These are phyloP conservation scores for Colletotrichum shisoi DNA, from an alignment of 2,329 filamentous ascomycete species.

Conservation along the genomic window DNA sequence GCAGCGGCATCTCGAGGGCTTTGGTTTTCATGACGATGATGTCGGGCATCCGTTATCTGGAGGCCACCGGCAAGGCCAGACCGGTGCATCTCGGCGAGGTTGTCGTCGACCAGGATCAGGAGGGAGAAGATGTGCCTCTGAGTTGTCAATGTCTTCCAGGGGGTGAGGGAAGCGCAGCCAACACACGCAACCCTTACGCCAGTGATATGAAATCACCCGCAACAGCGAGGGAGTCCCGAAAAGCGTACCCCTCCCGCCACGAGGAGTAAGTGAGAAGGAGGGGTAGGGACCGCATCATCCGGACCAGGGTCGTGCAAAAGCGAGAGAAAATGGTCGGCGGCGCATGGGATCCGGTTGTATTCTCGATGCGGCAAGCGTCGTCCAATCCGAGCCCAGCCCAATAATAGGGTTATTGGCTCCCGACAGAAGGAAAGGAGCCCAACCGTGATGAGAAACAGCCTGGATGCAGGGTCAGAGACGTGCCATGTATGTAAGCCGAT, in stretches of 20 bases:
- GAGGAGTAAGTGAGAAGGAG: constrained; percentile 11
- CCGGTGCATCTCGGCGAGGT: constrained; percentile 29
- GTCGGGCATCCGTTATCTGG: constrained; percentile 16
- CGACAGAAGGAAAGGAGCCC: constrained; percentile 28
- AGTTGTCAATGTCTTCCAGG: constrained; percentile 32
- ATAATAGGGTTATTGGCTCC: constrained; percentile 38
- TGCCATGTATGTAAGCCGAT: constrained; percentile 30
- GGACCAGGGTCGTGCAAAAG: constrained; percentile 20
- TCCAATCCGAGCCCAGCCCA: constrained; percentile 39
- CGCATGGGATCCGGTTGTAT: constrained; percentile 18
- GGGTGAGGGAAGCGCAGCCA: constrained; percentile 30
- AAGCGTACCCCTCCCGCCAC: constrained; percentile 20
- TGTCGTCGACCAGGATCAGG: constrained; percentile 23
- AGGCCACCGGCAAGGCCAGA: constrained; percentile 27
- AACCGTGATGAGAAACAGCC: constrained; percentile 20
- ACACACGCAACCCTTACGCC: constrained; percentile 40
- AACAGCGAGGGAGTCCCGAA: constrained; percentile 18
- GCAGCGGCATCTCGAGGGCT: constrained; percentile 8
- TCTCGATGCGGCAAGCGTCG: constrained; percentile 16
- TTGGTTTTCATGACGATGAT: constrained; percentile 17
- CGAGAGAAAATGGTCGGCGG: constrained; percentile 15
- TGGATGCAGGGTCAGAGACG: constrained; percentile 39
- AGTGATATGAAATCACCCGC: constrained; percentile 27
- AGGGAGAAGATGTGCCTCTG: constrained; percentile 34
- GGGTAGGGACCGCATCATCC: constrained; percentile 29